Percentiles rank a stretch among this genome's conserved stretches.
Evolutionary conservation across 139 green algal species (phyloP).

Genomic region (Pseudopediastrum boryanum): DNA sequence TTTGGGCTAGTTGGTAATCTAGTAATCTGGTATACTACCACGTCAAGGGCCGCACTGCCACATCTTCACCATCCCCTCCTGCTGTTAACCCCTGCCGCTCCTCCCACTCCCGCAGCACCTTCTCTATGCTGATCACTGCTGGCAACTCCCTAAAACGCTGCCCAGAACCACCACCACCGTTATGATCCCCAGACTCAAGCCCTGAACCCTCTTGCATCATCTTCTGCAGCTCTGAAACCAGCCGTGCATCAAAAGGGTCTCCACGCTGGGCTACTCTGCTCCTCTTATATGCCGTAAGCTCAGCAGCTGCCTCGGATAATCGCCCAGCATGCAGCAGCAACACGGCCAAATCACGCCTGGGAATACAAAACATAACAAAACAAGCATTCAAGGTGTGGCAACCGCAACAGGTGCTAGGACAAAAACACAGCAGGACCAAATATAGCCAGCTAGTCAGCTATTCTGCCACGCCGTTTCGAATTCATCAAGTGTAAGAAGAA

Average conservation of each 20-base stretch:
- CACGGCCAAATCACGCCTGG: constrained; percentile 57
- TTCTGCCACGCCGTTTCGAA: neutral
- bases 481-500: too few species aligned
- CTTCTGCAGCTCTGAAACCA: constrained; percentile 24
- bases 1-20: too few species aligned
- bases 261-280: neutral
- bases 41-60: too few species aligned
- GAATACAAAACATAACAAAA: too few species aligned
- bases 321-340: constrained; percentile 66
- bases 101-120: neutral
- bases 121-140: constrained; percentile 10
- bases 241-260: constrained; percentile 36
- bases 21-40: too few species aligned
- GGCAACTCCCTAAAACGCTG: neutral
- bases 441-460: neutral
- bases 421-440: neutral
- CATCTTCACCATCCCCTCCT: too few species aligned
- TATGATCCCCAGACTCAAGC: neutral
- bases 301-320: constrained; percentile 45
- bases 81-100: too few species aligned
- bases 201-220: constrained; percentile 10
- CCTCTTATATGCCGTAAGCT: constrained; percentile 57
- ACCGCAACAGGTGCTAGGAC: neutral
- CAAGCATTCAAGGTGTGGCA: neutral
- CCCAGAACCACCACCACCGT: neutral